A percentile compares a stretch with the other conserved stretches of the same genome.
phyloP scores from a whole-genome alignment of 2,329 filamentous ascomycete species.

The Ceratocystis cacaofunesta region DNA sequence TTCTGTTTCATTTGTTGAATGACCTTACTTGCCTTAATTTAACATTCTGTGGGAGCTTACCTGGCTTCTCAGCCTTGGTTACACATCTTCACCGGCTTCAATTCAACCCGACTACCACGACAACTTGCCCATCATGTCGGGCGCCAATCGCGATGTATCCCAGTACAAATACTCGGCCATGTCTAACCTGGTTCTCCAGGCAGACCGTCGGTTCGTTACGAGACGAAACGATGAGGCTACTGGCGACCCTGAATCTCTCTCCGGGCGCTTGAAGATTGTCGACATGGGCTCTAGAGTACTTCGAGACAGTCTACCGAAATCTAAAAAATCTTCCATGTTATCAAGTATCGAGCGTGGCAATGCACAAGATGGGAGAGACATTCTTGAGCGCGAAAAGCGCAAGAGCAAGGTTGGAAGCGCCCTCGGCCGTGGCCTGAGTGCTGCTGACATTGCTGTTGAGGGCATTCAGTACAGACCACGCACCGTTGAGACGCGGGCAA shows the following conservation, averaged over 20 bases:
- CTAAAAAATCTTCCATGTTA: slow-evolving; percentile 57
- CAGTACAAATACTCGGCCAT: slow-evolving; percentile 99
- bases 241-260: slow-evolving; percentile 92
- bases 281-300: slow-evolving; percentile 85
- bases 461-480: slow-evolving; percentile 83
- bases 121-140: slow-evolving; percentile 42
- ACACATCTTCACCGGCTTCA: slow-evolving; percentile 8
- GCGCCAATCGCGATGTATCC: slow-evolving; percentile 66
- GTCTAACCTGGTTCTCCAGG: slow-evolving; percentile 99
- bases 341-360: slow-evolving; percentile 60
- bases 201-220: slow-evolving; percentile 88
- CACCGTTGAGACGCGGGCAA: slow-evolving; percentile 79
- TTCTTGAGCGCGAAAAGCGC: slow-evolving; percentile 67
- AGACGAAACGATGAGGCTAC: slow-evolving; percentile 88
- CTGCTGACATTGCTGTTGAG: slow-evolving; percentile 75
- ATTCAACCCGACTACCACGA: neutral
- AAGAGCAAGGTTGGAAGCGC: slow-evolving; percentile 64
- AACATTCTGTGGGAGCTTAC: slow-evolving; percentile 13
- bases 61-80: slow-evolving; percentile 10
- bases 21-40: slow-evolving; percentile 6
- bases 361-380: slow-evolving; percentile 67
- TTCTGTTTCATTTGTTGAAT: slow-evolving; percentile 11
- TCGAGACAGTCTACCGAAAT: slow-evolving; percentile 64
- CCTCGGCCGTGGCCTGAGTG: slow-evolving; percentile 58
- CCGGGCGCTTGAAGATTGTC: slow-evolving; percentile 78